A percentile compares a stretch with the other conserved stretches of the same genome.
Evolutionary conservation across 176 grass and related monocot species (phyloP).

Genomic region (Avena sativa): DNA sequence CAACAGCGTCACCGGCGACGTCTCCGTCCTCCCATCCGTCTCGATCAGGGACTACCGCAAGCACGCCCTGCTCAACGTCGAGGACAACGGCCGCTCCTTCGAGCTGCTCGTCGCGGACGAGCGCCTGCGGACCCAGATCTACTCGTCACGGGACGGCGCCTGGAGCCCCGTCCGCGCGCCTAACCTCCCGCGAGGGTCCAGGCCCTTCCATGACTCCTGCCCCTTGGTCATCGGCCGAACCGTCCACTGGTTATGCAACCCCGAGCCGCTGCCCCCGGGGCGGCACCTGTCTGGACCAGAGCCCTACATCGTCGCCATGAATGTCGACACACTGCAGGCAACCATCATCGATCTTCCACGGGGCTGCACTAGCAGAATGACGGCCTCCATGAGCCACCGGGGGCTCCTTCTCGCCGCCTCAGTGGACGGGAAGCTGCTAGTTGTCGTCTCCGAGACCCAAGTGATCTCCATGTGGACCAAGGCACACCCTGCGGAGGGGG

Average conservation of each 20-base stretch:
- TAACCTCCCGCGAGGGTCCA: not conserved
- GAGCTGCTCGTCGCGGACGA: slow-evolving; percentile 2
- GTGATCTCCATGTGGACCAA: slow-evolving; percentile 32
- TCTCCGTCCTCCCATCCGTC: not conserved
- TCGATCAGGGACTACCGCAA: slow-evolving; percentile 28
- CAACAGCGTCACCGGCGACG: slow-evolving; percentile 16
- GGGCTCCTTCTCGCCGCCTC: not conserved
- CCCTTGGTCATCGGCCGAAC: slow-evolving; percentile 21
- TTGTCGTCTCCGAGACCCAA: not conserved
- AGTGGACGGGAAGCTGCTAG: not conserved
- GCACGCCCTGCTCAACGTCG: not conserved
- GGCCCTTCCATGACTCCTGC: not conserved
- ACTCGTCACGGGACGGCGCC: not conserved
- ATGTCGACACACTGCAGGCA: not conserved
- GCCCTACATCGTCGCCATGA: slow-evolving; percentile 13
- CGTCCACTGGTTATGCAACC: slow-evolving; percentile 12
- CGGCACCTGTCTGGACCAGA: not conserved
- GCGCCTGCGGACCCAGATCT: not conserved
- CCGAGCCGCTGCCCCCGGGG: not conserved
- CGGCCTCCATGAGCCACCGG: not conserved
- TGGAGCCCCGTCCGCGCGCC: not conserved
- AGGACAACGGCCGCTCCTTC: not conserved
- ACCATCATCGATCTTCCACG: not conserved
- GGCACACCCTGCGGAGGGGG: not conserved
- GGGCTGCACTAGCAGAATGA: not conserved